Evolutionary conservation across 257 asterid species (phyloP), one percentile per base, ranked within the genome.

Genomic region (Penstemon eatonii): DNA sequence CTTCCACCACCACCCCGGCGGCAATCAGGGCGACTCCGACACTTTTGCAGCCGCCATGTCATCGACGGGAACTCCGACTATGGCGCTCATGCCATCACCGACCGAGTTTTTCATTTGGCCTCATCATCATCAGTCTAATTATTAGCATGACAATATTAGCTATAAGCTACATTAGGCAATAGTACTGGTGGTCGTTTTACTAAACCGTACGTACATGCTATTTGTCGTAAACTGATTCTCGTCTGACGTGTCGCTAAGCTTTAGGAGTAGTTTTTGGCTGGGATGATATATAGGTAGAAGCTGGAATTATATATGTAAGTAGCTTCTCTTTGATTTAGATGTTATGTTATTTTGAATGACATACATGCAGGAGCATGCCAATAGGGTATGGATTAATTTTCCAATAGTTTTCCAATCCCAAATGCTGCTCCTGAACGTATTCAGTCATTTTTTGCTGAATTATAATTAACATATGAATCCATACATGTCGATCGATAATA

Each of bases 91-190:
- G 76, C 80, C 82, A 13, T 65, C 93, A 11, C 71, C 83, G 2
- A 74, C 86, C 1, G 98, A 89, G 78, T 81, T 80, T 25, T 85
- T 71, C 87, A 74, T 89, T 2, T 91, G 98, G 98, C 96, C 96
- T 42, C 87, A 86, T 72, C 96, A 84, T 42, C 87, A 86, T 72
- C 96, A 84, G 67, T 81, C 96, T 39, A 85, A 85, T 73, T 86
- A 75, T 69, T 65, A 33, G 19, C 33, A 57, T 47, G 41, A 39
- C 8, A 0, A 7, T 8, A 5, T 7, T 6, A 7, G 52, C 52
- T 46, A 54, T 3, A 3, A 54, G 74, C 76, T 76, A 67, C 71
- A 45, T 39, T 76, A 74, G 61, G 67, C 66, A 63, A 25, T 25
- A 6, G 56, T 54, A 67, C 80, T 75, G 6, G 54, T 49, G 15